Conservation (phyloP, 129 eudicot genomes). For the Rutidosis leptorrhynchoides region DNA sequence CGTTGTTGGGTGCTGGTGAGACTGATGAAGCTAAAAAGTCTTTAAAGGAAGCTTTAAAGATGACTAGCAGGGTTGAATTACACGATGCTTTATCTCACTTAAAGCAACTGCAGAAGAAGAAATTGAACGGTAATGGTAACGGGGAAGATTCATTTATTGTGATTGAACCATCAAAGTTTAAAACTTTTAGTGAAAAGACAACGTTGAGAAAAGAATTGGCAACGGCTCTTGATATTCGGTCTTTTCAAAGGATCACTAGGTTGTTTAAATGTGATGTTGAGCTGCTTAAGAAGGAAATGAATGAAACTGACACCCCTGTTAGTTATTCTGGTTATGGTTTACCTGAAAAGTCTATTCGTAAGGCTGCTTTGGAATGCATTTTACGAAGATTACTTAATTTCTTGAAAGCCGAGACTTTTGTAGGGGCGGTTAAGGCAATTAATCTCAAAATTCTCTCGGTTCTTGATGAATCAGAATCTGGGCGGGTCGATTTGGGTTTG, state of each 20-base stretch:
- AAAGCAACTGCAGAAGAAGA: constrained; percentile 91
- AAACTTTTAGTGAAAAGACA: constrained; percentile 72
- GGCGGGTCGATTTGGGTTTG: constrained; percentile 94
- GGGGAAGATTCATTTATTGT: constrained; percentile 61
- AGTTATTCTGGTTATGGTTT: constrained; percentile 81
- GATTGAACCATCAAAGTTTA: constrained; percentile 68
- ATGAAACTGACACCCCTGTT: constrained; percentile 61
- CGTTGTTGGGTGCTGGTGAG: constrained; percentile 94
- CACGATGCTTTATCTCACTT: constrained; percentile 91
- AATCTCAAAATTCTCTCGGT: constrained; percentile 79
- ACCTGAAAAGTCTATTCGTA: constrained; percentile 86
- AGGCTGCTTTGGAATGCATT: constrained; percentile 76
- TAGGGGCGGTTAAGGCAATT: constrained; percentile 78
- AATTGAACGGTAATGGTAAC: constrained; percentile 66
- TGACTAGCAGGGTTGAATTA: constrained; percentile 94
- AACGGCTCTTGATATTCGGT: constrained; percentile 68
- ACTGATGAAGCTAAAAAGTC: constrained; percentile 94
- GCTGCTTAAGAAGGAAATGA: constrained; percentile 77
- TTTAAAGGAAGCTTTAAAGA: constrained; percentile 87
- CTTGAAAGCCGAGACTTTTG: constrained; percentile 91
- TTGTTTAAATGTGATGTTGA: constrained; percentile 83
- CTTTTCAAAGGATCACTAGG: constrained; percentile 81
- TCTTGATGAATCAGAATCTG: constrained; percentile 77
- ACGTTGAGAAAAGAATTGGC: constrained; percentile 63
- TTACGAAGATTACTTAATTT: constrained; percentile 64